A percentile compares a stretch with the other conserved stretches of the same genome.
phyloP scores from a whole-genome alignment of 495 filamentous ascomycete genomes.

The Aspergillus haitiensis region DNA sequence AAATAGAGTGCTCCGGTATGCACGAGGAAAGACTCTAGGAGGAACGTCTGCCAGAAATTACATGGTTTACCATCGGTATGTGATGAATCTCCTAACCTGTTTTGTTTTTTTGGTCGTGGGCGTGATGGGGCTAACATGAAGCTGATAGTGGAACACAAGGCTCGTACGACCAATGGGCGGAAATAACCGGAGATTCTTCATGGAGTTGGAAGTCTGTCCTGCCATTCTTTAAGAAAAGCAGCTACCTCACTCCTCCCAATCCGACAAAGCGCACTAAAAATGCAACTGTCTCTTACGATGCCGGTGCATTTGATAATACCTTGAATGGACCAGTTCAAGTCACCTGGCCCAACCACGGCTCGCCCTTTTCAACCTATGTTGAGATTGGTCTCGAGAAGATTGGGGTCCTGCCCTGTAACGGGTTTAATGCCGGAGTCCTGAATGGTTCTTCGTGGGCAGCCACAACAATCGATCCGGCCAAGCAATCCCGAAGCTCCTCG shows the following conservation, averaged over 20 bases:
- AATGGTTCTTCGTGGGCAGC: conserved; percentile 34
- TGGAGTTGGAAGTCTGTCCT: conserved; percentile 53
- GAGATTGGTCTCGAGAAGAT: conserved; percentile 28
- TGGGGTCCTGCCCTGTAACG: conserved; percentile 30
- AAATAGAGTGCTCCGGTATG: conserved; percentile 31
- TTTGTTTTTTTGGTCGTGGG: too few species aligned
- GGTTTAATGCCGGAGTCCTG: conserved; percentile 39
- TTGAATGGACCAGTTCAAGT: conserved; percentile 41
- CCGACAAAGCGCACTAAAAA: conserved; percentile 16
- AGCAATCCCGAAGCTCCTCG: conserved; percentile 36
- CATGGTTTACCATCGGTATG: conserved; percentile 42
- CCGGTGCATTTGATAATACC: conserved; percentile 26
- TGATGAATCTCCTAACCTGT: too few species aligned
- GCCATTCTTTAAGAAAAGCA: conserved; percentile 52
- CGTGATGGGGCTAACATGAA: too few species aligned
- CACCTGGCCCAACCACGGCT: conserved; percentile 24
- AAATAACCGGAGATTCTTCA: conserved; percentile 51
- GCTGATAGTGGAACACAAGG: conserved; percentile 36
- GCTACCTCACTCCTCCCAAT: conserved; percentile 52
- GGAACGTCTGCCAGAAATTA: conserved; percentile 44
- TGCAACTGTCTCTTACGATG: conserved; percentile 32
- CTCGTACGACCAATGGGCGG: conserved; percentile 49
- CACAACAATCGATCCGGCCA: conserved; percentile 37
- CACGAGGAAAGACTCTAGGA: conserved; percentile 30
- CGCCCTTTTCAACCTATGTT: conserved; percentile 31